These are phyloP conservation scores for Mucor lusitanicus DNA, from an alignment of 371 early-diverging fungal genomes.

Conservation along the genomic window DNA sequence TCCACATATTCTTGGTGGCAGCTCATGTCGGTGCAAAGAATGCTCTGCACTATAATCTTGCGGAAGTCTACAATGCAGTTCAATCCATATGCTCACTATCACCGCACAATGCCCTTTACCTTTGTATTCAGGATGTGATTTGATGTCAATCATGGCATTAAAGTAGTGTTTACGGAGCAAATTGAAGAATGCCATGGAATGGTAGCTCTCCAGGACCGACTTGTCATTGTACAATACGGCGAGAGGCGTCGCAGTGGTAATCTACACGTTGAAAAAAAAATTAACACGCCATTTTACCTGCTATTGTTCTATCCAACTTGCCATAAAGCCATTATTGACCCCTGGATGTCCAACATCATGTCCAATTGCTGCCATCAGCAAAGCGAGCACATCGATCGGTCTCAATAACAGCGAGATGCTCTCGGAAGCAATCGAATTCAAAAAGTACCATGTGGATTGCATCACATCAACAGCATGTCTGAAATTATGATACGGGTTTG, in stretches of 20 bases:
- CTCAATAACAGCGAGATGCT: conserved; percentile 37
- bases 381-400: conserved; percentile 69
- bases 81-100: background rate
- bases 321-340: conserved; percentile 81
- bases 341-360: conserved; percentile 91
- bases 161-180: conserved; percentile 68
- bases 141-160: conserved; percentile 31
- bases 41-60: conserved; percentile 63
- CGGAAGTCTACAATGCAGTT: conserved; percentile 53
- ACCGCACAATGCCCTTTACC: conserved; percentile 17
- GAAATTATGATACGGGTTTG: conserved; percentile 86
- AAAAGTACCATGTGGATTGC: conserved; percentile 79
- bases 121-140: conserved; percentile 29
- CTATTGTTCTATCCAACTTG: conserved; percentile 17
- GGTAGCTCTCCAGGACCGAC: conserved; percentile 92
- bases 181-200: conserved; percentile 82
- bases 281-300: background rate
- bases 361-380: conserved; percentile 76
- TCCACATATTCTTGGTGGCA: conserved; percentile 73
- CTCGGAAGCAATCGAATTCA: conserved; percentile 23
- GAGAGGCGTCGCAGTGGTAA: conserved; percentile 74
- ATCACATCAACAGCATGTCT: conserved; percentile 86
- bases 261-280: conserved; percentile 24
- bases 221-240: conserved; percentile 91
- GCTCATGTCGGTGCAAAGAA: conserved; percentile 83